Evolutionary conservation across 225 moss, liverwort and hornwort species (phyloP).

Genomic region (Straminergon stramineum): DNA sequence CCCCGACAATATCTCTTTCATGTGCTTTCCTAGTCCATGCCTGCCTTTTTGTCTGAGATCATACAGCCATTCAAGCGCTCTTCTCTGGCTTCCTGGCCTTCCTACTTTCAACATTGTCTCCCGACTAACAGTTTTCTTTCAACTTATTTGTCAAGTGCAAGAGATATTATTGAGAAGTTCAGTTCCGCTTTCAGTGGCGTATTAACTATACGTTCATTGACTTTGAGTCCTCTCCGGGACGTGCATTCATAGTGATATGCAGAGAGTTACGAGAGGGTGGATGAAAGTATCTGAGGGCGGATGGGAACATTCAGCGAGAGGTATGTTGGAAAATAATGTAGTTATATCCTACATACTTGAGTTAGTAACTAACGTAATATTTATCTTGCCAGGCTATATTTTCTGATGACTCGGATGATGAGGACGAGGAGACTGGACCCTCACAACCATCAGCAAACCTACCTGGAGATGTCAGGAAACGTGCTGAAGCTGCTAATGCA

Average conservation of each 20-base stretch:
- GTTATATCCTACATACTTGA: not conserved
- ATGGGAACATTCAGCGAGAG: not conserved
- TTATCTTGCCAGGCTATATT: slow-evolving; percentile 66
- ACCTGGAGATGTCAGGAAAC: slow-evolving; percentile 32
- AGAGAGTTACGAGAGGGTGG: not conserved
- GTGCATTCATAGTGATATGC: not conserved
- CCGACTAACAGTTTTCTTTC: not conserved
- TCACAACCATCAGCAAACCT: slow-evolving; percentile 3
- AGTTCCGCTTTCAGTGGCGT: not conserved
- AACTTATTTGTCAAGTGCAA: not conserved
- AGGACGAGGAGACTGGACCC: slow-evolving; percentile 10
- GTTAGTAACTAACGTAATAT: not conserved
- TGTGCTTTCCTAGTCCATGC: not conserved
- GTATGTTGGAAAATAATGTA: not conserved
- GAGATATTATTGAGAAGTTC: not conserved
- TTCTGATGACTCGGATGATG: slow-evolving; percentile 71
- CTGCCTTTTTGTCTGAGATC: not conserved
- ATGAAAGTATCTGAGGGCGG: not conserved
- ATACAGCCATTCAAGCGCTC: not conserved
- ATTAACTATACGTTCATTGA: not conserved
- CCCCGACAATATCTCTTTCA: not conserved
- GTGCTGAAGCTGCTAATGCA: slow-evolving; percentile 57
- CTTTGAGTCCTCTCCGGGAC: not conserved
- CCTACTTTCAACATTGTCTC: not conserved
- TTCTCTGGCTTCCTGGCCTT: not conserved